phyloP scores from a whole-genome alignment of 2,329 filamentous ascomycete genomes.

The Fusarium luffae region DNA sequence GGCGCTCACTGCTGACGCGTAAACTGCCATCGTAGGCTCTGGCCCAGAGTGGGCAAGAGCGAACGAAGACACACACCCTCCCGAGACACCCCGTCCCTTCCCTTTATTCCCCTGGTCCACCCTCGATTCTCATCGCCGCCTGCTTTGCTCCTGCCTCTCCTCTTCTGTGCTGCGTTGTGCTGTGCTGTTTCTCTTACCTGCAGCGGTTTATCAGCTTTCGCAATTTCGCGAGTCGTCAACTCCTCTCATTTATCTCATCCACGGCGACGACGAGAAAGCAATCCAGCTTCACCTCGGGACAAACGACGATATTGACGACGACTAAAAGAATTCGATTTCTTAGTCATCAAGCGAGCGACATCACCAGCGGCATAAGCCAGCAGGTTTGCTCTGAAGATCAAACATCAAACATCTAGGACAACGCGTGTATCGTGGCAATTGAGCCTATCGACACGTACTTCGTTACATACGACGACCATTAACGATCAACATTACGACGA shows the following conservation, averaged over 20 bases:
- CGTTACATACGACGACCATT: slow-evolving; percentile 43
- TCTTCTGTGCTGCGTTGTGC: slow-evolving; percentile 27
- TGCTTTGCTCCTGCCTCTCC: slow-evolving; percentile 40
- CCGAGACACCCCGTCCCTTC: slow-evolving; percentile 49
- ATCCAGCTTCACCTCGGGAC: slow-evolving; percentile 13
- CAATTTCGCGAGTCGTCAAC: slow-evolving; percentile 37
- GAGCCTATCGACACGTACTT: slow-evolving; percentile 42
- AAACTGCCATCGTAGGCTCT: slow-evolving; percentile 50
- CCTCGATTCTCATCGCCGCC: slow-evolving; percentile 45
- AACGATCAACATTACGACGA: slow-evolving; percentile 43
- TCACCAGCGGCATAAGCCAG: slow-evolving; percentile 30
- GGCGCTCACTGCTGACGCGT: slow-evolving; percentile 51
- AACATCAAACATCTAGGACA: slow-evolving; percentile 33
- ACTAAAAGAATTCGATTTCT: slow-evolving; percentile 13
- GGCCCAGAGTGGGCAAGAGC: slow-evolving; percentile 43
- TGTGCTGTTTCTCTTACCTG: slow-evolving; percentile 12
- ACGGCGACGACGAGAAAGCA: slow-evolving; percentile 33
- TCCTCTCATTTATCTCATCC: slow-evolving; percentile 38
- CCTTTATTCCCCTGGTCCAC: slow-evolving; percentile 51
- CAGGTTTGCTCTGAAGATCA: slow-evolving; percentile 24
- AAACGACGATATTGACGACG: slow-evolving; percentile 25
- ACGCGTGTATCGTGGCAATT: slow-evolving; percentile 44
- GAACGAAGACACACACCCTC: slow-evolving; percentile 47
- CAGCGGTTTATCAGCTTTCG: slow-evolving; percentile 37
- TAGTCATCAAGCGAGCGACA: slow-evolving; percentile 30